A percentile compares a stretch with the other conserved stretches of the same genome.
These are phyloP conservation scores for Colletotrichum tropicale DNA, from an alignment of 2,329 filamentous ascomycete species.

Conservation along the genomic window DNA sequence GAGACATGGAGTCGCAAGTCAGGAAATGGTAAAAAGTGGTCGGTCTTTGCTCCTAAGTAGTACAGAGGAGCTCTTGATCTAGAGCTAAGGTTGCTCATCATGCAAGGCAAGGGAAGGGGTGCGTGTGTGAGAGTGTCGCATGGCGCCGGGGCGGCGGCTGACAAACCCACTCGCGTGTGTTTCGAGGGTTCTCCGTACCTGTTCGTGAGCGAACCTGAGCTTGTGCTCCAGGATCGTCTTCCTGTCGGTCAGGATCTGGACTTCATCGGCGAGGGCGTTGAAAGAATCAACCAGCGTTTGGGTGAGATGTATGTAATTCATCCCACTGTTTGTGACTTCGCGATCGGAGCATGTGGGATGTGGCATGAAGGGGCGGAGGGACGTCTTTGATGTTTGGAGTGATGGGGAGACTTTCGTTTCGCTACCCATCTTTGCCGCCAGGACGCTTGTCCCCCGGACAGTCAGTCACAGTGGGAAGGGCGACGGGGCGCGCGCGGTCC, in stretches of 20 bases:
- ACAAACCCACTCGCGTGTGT: slow-evolving; percentile 14
- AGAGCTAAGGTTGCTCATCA: slow-evolving; percentile 73
- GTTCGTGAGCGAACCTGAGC: slow-evolving; percentile 68
- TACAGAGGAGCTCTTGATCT: slow-evolving; percentile 73
- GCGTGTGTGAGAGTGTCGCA: slow-evolving; percentile 7
- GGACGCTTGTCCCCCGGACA: background rate
- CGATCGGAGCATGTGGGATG: slow-evolving; percentile 16
- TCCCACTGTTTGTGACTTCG: slow-evolving; percentile 33
- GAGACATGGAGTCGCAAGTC: slow-evolving; percentile 30
- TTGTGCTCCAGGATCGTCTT: slow-evolving; percentile 72
- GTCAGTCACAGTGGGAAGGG: background rate
- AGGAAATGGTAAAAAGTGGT: slow-evolving; percentile 53
- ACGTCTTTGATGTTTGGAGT: slow-evolving; percentile 8
- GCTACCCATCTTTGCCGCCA: slow-evolving; percentile 13
- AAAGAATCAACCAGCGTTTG: slow-evolving; percentile 69
- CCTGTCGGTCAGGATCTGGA: slow-evolving; percentile 66
- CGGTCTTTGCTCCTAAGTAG: slow-evolving; percentile 61
- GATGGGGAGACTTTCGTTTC: slow-evolving; percentile 18
- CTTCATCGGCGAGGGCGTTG: slow-evolving; percentile 67
- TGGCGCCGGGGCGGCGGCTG: background rate
- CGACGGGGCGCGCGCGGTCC: background rate
- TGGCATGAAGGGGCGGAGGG: slow-evolving; percentile 14
- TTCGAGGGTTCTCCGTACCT: slow-evolving; percentile 51
- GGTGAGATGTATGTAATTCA: slow-evolving; percentile 49
- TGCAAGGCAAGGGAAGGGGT: slow-evolving; percentile 23